These are phyloP conservation scores for Starmerella khaoyaiensis DNA, from an alignment of 805 yeast species.

Conservation along the genomic window DNA sequence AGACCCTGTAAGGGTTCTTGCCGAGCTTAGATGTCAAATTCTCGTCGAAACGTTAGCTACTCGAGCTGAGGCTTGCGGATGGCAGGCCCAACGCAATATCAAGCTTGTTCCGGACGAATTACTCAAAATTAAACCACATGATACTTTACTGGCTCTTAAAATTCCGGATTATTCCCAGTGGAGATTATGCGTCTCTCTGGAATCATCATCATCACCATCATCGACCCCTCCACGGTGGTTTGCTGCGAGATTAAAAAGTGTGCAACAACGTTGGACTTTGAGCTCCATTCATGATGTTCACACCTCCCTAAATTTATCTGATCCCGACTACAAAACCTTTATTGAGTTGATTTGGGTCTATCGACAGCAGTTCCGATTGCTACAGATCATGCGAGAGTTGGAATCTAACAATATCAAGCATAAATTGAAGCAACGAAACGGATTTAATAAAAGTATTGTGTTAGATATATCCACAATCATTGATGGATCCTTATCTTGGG, in stretches of 20 bases:
- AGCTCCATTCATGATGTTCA: slow-evolving; percentile 17
- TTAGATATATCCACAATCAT: slow-evolving; percentile 16
- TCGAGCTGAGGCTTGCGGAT: slow-evolving; percentile 50
- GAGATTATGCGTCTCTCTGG: slow-evolving; percentile 29
- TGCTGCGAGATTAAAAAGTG: slow-evolving; percentile 18
- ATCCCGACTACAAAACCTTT: slow-evolving; percentile 25
- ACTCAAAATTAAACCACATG: slow-evolving; percentile 23
- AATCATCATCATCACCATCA: slow-evolving; percentile 11
- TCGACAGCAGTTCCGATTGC: slow-evolving; percentile 24
- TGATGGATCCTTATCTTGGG: slow-evolving; percentile 17
- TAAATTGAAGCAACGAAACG: slow-evolving; percentile 9
- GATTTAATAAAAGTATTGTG: slow-evolving; percentile 10
- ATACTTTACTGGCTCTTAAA: slow-evolving; percentile 25
- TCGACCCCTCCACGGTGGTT: slow-evolving; percentile 16
- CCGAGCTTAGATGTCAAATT: slow-evolving; percentile 37
- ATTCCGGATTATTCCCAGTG: slow-evolving; percentile 29
- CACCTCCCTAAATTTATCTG: slow-evolving; percentile 8
- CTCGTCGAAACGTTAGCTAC: slow-evolving; percentile 38
- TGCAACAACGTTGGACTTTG: slow-evolving; percentile 20
- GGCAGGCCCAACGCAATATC: slow-evolving; percentile 50
- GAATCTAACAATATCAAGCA: slow-evolving; percentile 20
- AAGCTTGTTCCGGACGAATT: slow-evolving; percentile 39
- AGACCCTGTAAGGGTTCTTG: slow-evolving; percentile 28
- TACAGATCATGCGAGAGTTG: slow-evolving; percentile 25
- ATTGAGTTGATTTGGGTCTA: slow-evolving; percentile 21